phyloP scores from a whole-genome alignment of 192 early-diverging fungal species.

The Backusella tarrabulga region DNA sequence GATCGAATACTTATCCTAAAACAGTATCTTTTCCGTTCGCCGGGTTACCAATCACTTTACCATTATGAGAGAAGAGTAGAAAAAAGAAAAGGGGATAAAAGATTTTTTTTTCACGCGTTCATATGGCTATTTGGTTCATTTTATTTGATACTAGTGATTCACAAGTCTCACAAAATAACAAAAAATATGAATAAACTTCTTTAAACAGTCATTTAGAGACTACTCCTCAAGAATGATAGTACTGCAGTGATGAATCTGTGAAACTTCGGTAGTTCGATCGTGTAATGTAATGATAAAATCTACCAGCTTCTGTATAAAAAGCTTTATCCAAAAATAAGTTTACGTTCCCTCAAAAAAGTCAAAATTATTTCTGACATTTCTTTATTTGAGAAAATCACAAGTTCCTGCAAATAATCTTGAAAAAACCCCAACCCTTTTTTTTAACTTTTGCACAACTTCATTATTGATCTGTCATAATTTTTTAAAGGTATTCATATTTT shows the following conservation, averaged over 20 bases:
- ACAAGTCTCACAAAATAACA: not conserved
- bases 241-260: not conserved
- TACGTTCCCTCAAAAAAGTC: not conserved
- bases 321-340: not conserved
- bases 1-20: conserved; percentile 2
- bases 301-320: not conserved
- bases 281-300: not conserved
- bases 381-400: too few species aligned
- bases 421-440: too few species aligned
- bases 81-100: not conserved
- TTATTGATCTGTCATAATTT: too few species aligned
- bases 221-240: too few species aligned
- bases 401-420: too few species aligned
- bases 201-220: not conserved
- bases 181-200: not conserved
- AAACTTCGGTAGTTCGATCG: not conserved
- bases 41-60: not conserved
- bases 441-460: too few species aligned
- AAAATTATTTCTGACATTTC: not conserved
- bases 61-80: not conserved
- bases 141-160: too few species aligned
- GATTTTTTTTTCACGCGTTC: not conserved
- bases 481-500: too few species aligned
- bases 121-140: not conserved
- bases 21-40: conserved; percentile 1